Conservation (phyloP, 164 flowering plant species). For the Cinnamomum chago region DNA sequence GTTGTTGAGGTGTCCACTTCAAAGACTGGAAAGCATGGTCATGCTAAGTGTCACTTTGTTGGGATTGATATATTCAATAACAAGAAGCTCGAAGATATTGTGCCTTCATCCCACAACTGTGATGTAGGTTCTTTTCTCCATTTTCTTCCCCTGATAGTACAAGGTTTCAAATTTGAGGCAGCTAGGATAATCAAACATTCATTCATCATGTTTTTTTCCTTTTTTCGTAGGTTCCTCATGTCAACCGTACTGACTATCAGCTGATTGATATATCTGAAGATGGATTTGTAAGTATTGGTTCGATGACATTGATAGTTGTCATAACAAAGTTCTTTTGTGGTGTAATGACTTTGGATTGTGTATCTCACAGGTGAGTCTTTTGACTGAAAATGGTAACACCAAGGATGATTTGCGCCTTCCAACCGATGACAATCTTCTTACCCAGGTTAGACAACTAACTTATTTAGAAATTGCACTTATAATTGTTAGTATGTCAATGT, state of each 20-base stretch:
- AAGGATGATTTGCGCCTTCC: slow-evolving; percentile 60
- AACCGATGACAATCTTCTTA: slow-evolving; percentile 41
- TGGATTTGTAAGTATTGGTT: slow-evolving; percentile 37
- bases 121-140: slow-evolving; percentile 30
- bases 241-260: slow-evolving; percentile 54
- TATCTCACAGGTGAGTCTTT: slow-evolving; percentile 37
- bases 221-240: slow-evolving; percentile 54
- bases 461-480: no score
- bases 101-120: slow-evolving; percentile 69
- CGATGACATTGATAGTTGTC: not conserved
- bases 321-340: not conserved
- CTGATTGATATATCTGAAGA: slow-evolving; percentile 62
- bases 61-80: slow-evolving; percentile 48
- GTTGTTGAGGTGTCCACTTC: slow-evolving; percentile 61
- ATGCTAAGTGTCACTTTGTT: slow-evolving; percentile 59
- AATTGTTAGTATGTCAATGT: no score
- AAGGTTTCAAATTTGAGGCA: not conserved
- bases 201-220: not conserved
- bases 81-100: slow-evolving; percentile 75
- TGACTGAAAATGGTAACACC: slow-evolving; percentile 48
- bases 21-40: slow-evolving; percentile 60
- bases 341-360: not conserved
- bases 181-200: not conserved
- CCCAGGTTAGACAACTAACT: slow-evolving; percentile 26
- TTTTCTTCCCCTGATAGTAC: not conserved